These are phyloP conservation scores for Yamadazyma endophytica DNA, from an alignment of 805 yeast species.

Conservation along the genomic window DNA sequence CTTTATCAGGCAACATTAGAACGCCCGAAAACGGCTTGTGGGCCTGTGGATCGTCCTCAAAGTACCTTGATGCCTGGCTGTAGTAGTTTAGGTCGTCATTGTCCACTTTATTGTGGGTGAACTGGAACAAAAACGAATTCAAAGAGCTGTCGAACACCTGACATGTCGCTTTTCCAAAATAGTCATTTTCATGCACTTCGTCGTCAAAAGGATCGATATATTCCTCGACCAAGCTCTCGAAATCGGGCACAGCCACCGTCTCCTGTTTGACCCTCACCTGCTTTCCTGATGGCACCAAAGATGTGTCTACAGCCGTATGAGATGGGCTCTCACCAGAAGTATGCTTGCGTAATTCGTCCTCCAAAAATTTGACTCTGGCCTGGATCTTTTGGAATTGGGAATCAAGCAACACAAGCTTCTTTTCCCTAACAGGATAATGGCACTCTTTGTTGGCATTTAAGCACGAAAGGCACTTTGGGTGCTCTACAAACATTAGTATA, in stretches of 20 bases:
- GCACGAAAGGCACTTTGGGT: constrained; percentile 8
- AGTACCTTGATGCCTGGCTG: constrained; percentile 1
- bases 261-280: too few species aligned
- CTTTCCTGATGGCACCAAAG: background rate
- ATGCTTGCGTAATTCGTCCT: constrained; percentile 4
- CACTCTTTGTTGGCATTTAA: constrained; percentile 5
- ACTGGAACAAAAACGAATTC: constrained; percentile 6
- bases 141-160: constrained; percentile 9
- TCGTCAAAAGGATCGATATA: constrained; percentile 7
- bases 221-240: constrained; percentile 2
- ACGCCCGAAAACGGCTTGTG: constrained; percentile 4
- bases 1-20: constrained; percentile 9
- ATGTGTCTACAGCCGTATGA: background rate
- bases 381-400: constrained; percentile 9
- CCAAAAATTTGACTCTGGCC: constrained; percentile 5
- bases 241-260: background rate
- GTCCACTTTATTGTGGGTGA: constrained; percentile 3
- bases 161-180: constrained; percentile 7
- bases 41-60: constrained; percentile 3
- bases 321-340: background rate
- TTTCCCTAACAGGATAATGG: constrained; percentile 9
- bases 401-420: constrained; percentile 7
- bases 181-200: constrained; percentile 1
- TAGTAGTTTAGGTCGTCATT: background rate
- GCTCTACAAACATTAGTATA: constrained; percentile 7